Conservation (phyloP, 2,329 filamentous ascomycete genomes). For the Aaosphaeria pasadenensis region DNA sequence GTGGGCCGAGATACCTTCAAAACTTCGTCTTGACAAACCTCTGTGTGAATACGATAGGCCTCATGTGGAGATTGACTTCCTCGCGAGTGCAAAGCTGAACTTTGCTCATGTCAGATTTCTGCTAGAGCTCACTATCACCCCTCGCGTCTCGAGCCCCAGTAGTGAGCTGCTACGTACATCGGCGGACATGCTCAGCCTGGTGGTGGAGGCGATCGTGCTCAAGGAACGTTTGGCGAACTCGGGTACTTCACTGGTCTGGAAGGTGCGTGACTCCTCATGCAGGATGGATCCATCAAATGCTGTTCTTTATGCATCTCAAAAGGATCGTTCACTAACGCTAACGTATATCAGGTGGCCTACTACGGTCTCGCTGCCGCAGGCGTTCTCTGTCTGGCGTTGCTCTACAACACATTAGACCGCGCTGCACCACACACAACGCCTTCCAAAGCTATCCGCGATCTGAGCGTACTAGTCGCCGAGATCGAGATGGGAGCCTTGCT, state of each 20-base stretch:
- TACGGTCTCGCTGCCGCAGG: conserved; percentile 36
- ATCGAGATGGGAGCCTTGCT: conserved; percentile 21
- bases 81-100: background rate
- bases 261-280: background rate
- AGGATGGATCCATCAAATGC: no score
- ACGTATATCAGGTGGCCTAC: conserved; percentile 20
- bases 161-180: background rate
- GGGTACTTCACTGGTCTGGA: background rate
- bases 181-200: background rate
- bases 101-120: background rate
- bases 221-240: background rate
- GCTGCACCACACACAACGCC: background rate
- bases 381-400: conserved; percentile 23
- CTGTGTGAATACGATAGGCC: background rate
- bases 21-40: background rate
- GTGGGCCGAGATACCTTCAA: background rate
- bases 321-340: background rate
- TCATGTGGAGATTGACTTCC: background rate
- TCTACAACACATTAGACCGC: background rate
- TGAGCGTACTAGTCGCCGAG: conserved; percentile 30
- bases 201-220: background rate
- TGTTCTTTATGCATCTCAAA: no score
- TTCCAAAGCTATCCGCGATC: conserved; percentile 23
- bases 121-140: background rate
- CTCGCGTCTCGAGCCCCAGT: background rate